These are phyloP conservation scores for Chaetomium strumarium DNA, from an alignment of 2,329 filamentous ascomycete species.

Conservation along the genomic window DNA sequence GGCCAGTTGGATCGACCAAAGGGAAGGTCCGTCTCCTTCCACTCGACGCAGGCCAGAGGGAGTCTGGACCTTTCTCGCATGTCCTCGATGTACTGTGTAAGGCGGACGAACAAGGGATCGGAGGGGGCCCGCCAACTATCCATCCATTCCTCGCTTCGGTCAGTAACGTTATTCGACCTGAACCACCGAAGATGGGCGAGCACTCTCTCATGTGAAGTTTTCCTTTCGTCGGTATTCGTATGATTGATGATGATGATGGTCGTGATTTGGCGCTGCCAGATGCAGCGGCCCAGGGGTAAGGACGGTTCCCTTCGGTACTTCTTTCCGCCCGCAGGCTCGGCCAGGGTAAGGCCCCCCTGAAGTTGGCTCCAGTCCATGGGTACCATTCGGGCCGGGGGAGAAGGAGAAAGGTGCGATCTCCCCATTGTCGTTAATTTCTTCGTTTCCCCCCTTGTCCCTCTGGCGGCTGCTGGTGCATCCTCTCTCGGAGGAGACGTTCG, in stretches of 20 bases:
- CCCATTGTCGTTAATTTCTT: conserved; percentile 2
- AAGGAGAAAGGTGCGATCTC: background rate
- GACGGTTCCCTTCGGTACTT: conserved; percentile 21
- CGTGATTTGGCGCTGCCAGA: conserved; percentile 13
- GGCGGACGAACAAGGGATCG: background rate
- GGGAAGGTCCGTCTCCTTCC: too few relatives aligned
- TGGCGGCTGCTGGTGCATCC: background rate
- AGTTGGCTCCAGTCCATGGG: conserved; percentile 3
- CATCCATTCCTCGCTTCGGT: background rate
- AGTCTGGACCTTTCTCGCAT: background rate
- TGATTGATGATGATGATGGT: conserved; percentile 3
- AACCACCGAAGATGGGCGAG: conserved; percentile 7
- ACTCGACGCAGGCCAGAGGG: background rate
- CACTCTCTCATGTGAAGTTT: conserved; percentile 2
- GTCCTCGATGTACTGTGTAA: background rate
- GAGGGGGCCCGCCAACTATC: background rate
- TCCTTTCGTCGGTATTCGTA: conserved; percentile 15
- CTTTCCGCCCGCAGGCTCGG: conserved; percentile 20
- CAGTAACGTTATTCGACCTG: background rate
- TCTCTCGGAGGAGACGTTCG: conserved; percentile 4
- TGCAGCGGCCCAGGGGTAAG: conserved; percentile 3
- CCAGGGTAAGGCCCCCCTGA: conserved; percentile 10
- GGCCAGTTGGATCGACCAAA: too few relatives aligned
- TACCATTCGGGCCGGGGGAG: conserved; percentile 7
- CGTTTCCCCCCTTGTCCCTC: background rate